Conservation (phyloP, 2,329 filamentous ascomycete genomes). For the Metarhizium humberi region DNA sequence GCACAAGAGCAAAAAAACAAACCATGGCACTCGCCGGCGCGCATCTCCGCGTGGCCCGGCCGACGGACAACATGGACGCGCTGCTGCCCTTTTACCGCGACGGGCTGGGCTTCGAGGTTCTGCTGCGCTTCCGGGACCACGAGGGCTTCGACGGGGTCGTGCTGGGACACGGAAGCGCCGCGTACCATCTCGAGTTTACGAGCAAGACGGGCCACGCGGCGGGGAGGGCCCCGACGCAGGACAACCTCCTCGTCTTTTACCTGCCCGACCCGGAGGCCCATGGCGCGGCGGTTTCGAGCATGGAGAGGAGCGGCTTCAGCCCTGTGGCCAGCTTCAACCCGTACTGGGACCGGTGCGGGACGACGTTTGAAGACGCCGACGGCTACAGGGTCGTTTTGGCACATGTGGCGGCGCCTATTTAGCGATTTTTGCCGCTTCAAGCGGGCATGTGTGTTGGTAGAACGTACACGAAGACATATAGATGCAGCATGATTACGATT, state of each 20-base stretch:
- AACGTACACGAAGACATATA: background rate
- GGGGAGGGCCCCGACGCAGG: conserved; percentile 28
- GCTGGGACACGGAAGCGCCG: conserved; percentile 26
- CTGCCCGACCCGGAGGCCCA: conserved; percentile 22
- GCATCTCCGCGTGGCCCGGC: conserved; percentile 31
- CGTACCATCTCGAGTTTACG: conserved; percentile 36
- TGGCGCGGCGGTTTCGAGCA: conserved; percentile 19
- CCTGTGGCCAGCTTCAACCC: conserved; percentile 30
- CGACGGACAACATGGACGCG: conserved; percentile 26
- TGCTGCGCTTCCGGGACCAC: conserved; percentile 25
- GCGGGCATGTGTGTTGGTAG: background rate
- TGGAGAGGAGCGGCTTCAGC: conserved; percentile 24
- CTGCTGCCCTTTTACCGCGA: conserved; percentile 32
- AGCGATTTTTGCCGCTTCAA: background rate
- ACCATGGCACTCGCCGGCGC: conserved; percentile 12
- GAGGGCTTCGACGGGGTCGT: conserved; percentile 31
- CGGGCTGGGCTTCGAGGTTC: conserved; percentile 28
- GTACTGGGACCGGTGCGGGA: conserved; percentile 34
- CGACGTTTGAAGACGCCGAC: conserved; percentile 35
- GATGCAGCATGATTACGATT: background rate
- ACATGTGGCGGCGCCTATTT: conserved; percentile 13
- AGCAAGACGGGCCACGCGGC: conserved; percentile 22
- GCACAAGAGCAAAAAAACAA: too few relatives aligned
- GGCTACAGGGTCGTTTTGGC: conserved; percentile 34
- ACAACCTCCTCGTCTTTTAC: conserved; percentile 36